Conservation (phyloP, 805 yeast species). For the Starmerella lactis-condensi region DNA sequence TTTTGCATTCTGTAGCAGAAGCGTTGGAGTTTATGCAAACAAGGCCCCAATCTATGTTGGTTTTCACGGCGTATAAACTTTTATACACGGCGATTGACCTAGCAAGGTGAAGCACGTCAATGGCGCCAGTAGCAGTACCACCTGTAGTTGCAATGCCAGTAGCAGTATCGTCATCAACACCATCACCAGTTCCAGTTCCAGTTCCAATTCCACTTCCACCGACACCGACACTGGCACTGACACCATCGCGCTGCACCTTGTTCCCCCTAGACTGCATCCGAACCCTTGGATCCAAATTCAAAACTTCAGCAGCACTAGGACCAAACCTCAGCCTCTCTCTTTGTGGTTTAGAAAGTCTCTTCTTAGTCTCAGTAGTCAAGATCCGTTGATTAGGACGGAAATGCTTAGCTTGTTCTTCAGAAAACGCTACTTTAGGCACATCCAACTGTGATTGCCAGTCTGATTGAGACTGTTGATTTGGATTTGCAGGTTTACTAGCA, state of each 20-base stretch:
- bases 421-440: too few relatives aligned
- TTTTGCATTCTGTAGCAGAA: conserved; percentile 30
- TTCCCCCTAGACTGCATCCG: conserved; percentile 1
- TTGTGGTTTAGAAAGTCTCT: conserved; percentile 2
- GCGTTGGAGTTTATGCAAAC: too few relatives aligned
- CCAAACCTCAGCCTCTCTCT: conserved; percentile 6
- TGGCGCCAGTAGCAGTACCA: conserved; percentile 19
- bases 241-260: neutral
- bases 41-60: conserved; percentile 39
- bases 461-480: too few relatives aligned
- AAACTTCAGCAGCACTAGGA: conserved; percentile 13
- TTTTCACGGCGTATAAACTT: conserved; percentile 43
- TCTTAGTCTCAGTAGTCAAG: conserved; percentile 1
- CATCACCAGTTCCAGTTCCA: too few relatives aligned
- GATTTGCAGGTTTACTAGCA: too few relatives aligned
- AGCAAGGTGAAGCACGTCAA: conserved; percentile 35
- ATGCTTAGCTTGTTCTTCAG: too few relatives aligned
- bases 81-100: conserved; percentile 23
- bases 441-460: too few relatives aligned
- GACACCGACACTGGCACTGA: too few relatives aligned
- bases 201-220: too few relatives aligned
- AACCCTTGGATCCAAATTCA: conserved; percentile 4
- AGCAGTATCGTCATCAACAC: neutral
- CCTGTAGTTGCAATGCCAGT: conserved; percentile 1
- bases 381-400: too few relatives aligned